These are phyloP conservation scores for Exophiala oligosperma DNA, from an alignment of 2,329 filamentous ascomycete species.

Conservation along the genomic window DNA sequence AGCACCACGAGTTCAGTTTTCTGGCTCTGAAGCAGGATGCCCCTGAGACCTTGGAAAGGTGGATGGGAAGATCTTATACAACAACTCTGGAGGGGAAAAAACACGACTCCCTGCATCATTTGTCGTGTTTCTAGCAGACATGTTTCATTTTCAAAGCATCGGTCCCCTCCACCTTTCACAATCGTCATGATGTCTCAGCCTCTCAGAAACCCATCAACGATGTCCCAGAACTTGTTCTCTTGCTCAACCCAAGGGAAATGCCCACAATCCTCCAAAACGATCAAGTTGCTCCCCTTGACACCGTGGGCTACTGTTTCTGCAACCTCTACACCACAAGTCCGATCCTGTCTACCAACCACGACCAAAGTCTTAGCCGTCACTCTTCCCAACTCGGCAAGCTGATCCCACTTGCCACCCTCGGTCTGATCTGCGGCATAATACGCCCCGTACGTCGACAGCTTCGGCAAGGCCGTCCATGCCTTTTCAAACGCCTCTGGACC, in stretches of 20 bases:
- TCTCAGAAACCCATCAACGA: conserved; percentile 16
- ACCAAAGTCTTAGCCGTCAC: conserved; percentile 32
- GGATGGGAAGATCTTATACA: neutral
- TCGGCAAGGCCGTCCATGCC: neutral
- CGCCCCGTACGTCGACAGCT: conserved; percentile 19
- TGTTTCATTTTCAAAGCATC: no score
- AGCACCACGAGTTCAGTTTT: conserved; percentile 13
- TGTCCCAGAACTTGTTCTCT: conserved; percentile 15
- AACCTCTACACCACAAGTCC: conserved; percentile 27
- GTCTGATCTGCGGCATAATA: conserved; percentile 25
- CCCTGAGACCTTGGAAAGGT: neutral
- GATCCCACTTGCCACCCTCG: conserved; percentile 13
- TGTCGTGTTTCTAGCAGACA: no score
- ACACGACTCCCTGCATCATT: neutral
- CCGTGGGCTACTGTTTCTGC: conserved; percentile 22
- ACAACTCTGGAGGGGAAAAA: neutral
- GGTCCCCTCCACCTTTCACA: no score
- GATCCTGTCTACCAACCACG: conserved; percentile 31
- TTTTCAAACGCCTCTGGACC: conserved; percentile 13
- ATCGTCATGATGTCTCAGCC: conserved; percentile 6
- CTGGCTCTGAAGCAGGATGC: neutral
- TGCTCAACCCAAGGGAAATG: conserved; percentile 35
- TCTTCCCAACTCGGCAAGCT: conserved; percentile 15
- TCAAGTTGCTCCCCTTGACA: conserved; percentile 17
- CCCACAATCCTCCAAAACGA: conserved; percentile 29